Base-by-base conservation (phyloP, 2,329 filamentous ascomycete species). In the Neopestalotiopsis sp. region DNA sequence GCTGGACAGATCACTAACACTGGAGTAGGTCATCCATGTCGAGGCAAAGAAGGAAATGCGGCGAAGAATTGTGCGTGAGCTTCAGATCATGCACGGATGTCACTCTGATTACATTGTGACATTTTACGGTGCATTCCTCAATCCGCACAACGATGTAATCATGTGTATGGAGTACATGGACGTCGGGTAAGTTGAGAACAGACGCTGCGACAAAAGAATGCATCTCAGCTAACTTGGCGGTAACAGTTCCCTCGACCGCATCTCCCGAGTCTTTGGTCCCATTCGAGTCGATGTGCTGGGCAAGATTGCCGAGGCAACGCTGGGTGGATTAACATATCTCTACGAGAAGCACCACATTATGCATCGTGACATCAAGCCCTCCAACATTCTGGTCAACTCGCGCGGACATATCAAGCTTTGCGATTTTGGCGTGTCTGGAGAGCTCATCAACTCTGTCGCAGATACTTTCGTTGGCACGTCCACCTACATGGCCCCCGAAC, bases 161-260 rank as follows among this genome's bases (percentile, higher is more conserved):
- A 95, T 99, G 91, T 99, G 96, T 81, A 99, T 99, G 96, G 96
- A 99, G 81, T 98, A 99, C 80, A 97, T 97, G 94, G 96, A 99
- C 82, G 94, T 95, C 79, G 96, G 96, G 96, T 98, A 88, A 82
- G 93, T 84, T 61, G n/a, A 67, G 20, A 52, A 12, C 68, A 52
- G 28, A 65, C 66, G 52, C 10, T n/a, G 38, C 57, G 12, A 20
- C 24, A 57, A 24, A 28, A 14, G 28, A 32, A 45, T 10, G 17
- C 24, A 61, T 4, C 66, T 40, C 56, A 42, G 64, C 76, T 81
- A 72, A 79, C 73, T 57, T 66, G 14, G 9, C 24, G 57, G 70
- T 65, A 68, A 71, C 79, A 98, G 96, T 65, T 93, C 96, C 34
- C 90, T 99, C 65, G 96, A 99, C 81, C 90, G 93, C 73, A 94